A percentile compares a stretch with the other conserved stretches of the same genome.
phyloP scores from a whole-genome alignment of 2,329 filamentous ascomycete genomes.

The Diplodia mutila region DNA sequence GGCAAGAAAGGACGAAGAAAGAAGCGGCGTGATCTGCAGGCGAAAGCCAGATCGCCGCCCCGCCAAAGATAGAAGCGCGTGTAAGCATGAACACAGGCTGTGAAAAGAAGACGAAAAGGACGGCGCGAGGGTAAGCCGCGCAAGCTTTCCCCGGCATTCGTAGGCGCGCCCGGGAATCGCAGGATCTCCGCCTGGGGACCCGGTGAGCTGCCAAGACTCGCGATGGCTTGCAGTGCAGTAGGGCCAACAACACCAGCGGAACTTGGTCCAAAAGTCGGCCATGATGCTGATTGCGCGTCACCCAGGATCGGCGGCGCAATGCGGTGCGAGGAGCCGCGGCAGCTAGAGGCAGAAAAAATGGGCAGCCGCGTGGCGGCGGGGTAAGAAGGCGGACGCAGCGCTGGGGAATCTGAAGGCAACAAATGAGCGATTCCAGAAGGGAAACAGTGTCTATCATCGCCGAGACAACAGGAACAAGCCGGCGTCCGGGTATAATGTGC shows the following conservation, averaged over 20 bases:
- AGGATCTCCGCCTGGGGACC: slow-evolving; percentile 27
- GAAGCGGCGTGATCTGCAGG: slow-evolving; percentile 3
- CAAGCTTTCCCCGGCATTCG: slow-evolving; percentile 15
- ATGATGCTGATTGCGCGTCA: slow-evolving; percentile 23
- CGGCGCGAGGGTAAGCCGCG: slow-evolving; percentile 15
- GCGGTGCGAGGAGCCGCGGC: slow-evolving; percentile 15
- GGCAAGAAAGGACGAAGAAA: slow-evolving; percentile 5
- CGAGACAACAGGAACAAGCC: slow-evolving; percentile 13
- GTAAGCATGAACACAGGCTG: slow-evolving; percentile 16
- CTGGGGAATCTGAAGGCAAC: slow-evolving; percentile 6
- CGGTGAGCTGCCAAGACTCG: slow-evolving; percentile 18
- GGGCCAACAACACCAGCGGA: slow-evolving; percentile 5
- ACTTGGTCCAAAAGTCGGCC: background rate
- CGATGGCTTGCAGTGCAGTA: slow-evolving; percentile 22
- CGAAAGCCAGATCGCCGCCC: slow-evolving; percentile 4
- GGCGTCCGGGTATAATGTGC: slow-evolving; percentile 21
- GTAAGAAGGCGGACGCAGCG: slow-evolving; percentile 4
- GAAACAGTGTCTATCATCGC: slow-evolving; percentile 1
- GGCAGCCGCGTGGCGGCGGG: slow-evolving; percentile 10
- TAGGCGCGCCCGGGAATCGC: slow-evolving; percentile 14
- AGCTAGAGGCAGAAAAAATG: background rate
- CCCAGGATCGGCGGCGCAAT: slow-evolving; percentile 7
- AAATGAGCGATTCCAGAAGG: slow-evolving; percentile 17
- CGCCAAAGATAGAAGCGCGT: slow-evolving; percentile 12
- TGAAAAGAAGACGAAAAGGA: slow-evolving; percentile 11